Evolutionary conservation across 208 protist genomes (phyloP), one percentile per base, ranked within the genome.

Genomic region (Leishmania braziliensis): DNA sequence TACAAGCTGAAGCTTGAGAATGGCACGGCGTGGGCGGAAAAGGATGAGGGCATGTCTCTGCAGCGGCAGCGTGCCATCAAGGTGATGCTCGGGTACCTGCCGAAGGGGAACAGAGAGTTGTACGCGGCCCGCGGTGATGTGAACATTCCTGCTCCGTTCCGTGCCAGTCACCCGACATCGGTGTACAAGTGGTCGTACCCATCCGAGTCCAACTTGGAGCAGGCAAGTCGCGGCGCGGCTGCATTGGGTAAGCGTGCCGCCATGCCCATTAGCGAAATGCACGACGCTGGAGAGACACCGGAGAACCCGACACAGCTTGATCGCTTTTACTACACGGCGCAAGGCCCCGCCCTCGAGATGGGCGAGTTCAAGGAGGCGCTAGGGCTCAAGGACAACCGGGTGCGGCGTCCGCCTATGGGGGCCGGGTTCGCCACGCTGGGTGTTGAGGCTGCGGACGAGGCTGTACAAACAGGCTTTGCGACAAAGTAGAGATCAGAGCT

Each of bases 211-310:
- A 97, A 97, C 85, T 77, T 97, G 62, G 94, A 96, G 82, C 94
- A 97, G 82, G 92, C 94, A 18, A 89, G 87, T 60, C 89, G 94
- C 56, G 94, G 91, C 60, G 91, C 94, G 46, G 92, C 91, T 9
- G 87, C 86, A n/a, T 80, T 97, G 43, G 94, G 92, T 62, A 95
- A 96, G 86, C 91, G 94, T 20, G 90, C 90, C n/a, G 54, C 83
- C 68, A 96, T 97, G 92, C 80, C 84, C 63, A 91, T 97, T 79
- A 97, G 92, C 69, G 92, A 95, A 43, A 97, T 97, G 94, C 94
- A 97, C 82, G 94, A 95, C 81, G 68, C 75, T n/a, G 90, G 90
- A 75, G 94, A 97, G 76, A 95, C 92, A 20, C 80, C 90, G 3
- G 94, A 96, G 75, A 94, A 94, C 78, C 89, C 92, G n/a, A 91